phyloP scores from a whole-genome alignment of 148 eudicot genomes.

The Suaeda aralocaspica region DNA sequence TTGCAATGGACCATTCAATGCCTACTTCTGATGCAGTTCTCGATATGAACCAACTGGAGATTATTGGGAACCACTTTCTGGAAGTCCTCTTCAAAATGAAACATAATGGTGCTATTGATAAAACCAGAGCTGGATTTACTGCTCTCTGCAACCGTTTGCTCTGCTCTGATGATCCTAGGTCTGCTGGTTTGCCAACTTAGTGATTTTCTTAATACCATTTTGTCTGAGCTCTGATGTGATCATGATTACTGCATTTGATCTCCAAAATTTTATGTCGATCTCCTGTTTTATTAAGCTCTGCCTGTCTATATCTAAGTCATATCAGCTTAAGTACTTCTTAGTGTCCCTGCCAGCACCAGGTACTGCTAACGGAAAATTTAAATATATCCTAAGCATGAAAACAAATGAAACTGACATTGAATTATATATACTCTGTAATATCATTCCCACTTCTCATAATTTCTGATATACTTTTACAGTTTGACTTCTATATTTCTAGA shows the following conservation, averaged over 20 bases:
- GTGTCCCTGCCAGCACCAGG: background rate
- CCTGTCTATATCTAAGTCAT: background rate
- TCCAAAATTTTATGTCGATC: background rate
- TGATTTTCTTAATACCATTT: background rate
- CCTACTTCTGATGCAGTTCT: constrained; percentile 55
- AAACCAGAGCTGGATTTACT: constrained; percentile 98
- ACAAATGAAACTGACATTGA: background rate
- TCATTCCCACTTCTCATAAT: background rate
- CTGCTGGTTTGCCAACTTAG: constrained; percentile 3
- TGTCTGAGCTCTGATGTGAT: background rate
- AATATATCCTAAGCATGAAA: background rate
- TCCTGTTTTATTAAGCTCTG: background rate
- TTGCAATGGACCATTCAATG: constrained; percentile 20
- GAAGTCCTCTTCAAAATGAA: constrained; percentile 97
- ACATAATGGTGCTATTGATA: constrained; percentile 96
- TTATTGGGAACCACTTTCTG: constrained; percentile 82
- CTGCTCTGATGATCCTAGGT: constrained; percentile 96
- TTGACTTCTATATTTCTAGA: too few species aligned
- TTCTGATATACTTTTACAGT: background rate
- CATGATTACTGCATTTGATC: background rate
- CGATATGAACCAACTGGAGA: constrained; percentile 81
- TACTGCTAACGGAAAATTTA: too few species aligned
- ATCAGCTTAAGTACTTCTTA: background rate
- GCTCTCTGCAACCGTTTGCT: constrained; percentile 99
- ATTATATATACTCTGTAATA: background rate